Conservation (phyloP, 1,284 basidiomycete species). For the Cryptococcus jaspeensis region DNA sequence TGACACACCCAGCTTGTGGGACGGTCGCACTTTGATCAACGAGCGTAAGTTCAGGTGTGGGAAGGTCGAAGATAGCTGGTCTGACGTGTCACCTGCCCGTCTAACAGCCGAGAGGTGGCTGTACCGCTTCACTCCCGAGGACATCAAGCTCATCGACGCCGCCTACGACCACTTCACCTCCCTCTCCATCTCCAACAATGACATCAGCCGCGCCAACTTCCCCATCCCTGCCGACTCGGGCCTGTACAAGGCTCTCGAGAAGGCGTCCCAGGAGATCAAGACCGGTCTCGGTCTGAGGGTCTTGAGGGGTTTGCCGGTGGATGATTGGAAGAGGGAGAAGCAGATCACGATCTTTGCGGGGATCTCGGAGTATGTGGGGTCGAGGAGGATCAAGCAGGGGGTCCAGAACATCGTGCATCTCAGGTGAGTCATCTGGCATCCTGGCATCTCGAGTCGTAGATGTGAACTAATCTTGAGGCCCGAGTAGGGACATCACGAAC, state of each 20-base stretch:
- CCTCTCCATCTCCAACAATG: constrained; percentile 19
- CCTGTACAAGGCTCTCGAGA: constrained; percentile 15
- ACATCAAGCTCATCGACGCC: constrained; percentile 17
- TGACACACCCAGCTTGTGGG: constrained; percentile 20
- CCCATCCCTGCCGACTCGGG: constrained; percentile 19
- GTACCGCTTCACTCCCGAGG: constrained; percentile 22
- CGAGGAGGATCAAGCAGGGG: constrained; percentile 17
- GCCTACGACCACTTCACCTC: constrained; percentile 26
- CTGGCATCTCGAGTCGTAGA: no score
- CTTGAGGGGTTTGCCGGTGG: constrained; percentile 28
- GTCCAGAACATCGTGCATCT: constrained; percentile 25
- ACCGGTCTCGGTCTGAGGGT: constrained; percentile 26
- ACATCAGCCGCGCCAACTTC: constrained; percentile 21
- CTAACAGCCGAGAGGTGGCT: constrained; percentile 25
- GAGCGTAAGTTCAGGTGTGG: constrained; percentile 18
- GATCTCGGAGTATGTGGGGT: constrained; percentile 22
- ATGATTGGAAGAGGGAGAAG: constrained; percentile 20
- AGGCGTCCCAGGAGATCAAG: constrained; percentile 18
- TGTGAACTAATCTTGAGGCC: neutral
- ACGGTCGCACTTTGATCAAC: constrained; percentile 27
- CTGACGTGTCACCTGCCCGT: neutral
- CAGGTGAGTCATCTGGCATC: constrained; percentile 5
- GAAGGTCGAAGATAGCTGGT: neutral
- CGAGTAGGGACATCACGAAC: constrained; percentile 27
- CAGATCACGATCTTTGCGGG: constrained; percentile 29